A percentile compares a stretch with the other conserved stretches of the same genome.
These are phyloP conservation scores for Beauveria sp. DNA, from an alignment of 2,329 filamentous ascomycete genomes.

Conservation along the genomic window DNA sequence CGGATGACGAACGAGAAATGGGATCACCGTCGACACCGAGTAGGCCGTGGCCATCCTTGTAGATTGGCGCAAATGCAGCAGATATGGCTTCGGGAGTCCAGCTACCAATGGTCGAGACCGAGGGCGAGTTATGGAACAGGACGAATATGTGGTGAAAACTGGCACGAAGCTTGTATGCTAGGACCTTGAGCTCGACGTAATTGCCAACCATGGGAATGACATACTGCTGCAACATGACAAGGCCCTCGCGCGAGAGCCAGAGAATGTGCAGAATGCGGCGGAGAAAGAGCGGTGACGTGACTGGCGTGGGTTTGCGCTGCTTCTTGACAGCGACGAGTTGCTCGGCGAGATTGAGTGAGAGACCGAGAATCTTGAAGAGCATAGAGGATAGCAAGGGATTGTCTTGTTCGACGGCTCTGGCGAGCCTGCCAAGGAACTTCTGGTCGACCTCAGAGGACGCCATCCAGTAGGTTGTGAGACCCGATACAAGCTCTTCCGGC, in stretches of 20 bases:
- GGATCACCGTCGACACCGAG: constrained; percentile 34
- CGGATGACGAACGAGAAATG: constrained; percentile 34
- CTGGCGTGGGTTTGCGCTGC: constrained; percentile 71
- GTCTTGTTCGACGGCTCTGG: constrained; percentile 67
- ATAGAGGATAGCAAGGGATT: constrained; percentile 74
- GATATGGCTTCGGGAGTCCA: constrained; percentile 39
- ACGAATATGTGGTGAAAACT: constrained; percentile 97
- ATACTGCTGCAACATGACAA: constrained; percentile 80
- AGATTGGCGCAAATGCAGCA: constrained; percentile 25
- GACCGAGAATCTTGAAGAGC: constrained; percentile 83
- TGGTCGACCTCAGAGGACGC: constrained; percentile 95
- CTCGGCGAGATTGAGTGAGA: constrained; percentile 80
- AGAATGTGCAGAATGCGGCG: constrained; percentile 83
- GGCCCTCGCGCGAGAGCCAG: constrained; percentile 88
- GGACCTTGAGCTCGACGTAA: constrained; percentile 76
- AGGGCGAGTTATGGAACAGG: constrained; percentile 85
- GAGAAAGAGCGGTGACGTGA: constrained; percentile 70
- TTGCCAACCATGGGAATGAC: constrained; percentile 76
- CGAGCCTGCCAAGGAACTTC: constrained; percentile 88
- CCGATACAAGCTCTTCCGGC: constrained; percentile 4
- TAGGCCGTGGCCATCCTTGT: constrained; percentile 40
- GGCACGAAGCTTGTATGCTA: constrained; percentile 84
- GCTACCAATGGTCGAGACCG: constrained; percentile 56
- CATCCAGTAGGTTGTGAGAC: constrained; percentile 46
- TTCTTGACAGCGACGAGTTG: constrained; percentile 78